Base-by-base conservation (phyloP, 257 asterid genomes). In the Petrea volubilis region DNA sequence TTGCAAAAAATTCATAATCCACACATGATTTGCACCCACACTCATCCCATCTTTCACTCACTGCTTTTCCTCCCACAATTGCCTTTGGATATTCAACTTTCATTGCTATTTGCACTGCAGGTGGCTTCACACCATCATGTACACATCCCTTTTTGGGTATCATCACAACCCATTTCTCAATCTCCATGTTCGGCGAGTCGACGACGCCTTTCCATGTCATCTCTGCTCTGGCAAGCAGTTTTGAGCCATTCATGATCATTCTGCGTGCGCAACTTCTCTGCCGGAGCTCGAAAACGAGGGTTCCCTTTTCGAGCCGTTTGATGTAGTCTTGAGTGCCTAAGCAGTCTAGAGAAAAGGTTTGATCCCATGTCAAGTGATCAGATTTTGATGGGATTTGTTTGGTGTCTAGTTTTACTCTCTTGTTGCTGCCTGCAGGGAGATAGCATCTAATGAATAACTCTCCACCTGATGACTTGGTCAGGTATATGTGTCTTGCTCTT, bases 401-500 rank as follows among this genome's bases (percentile, higher is more conserved):
- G 75, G 70, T 90, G 69, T 80, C 85, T 72, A 88, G 27, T 24
- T 77, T 77, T 51, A 82, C 76, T 74, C 78, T 86, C 64, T 47
- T 77, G 70, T 79, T 77, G 72, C 70, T 76, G 68, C 86, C 80
- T 60, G 86, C 67, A 5, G 91, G 73, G 34, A 90, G 82, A 64
- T 78, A 83, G 62, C 95, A 88, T 71, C 97, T 86, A 0, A 90
- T 85, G 55, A 90, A 90, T 20, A 86, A 71, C 40, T 67, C 73
- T 47, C 78, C 76, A 15, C 60, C 24, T 49, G 82, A 44, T 49
- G 82, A 44, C 50, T 76, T 72, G 10, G 29, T 52, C 7, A 58
- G 66, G 14, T 76, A 74, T 3, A 79, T 78, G 60, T 87, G 81
- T 80, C 82, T 84, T 0, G 79, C 95, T 64, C 81, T 83, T 29